phyloP scores from a whole-genome alignment of 1,284 basidiomycete species.

The Ganoderma boninense region DNA sequence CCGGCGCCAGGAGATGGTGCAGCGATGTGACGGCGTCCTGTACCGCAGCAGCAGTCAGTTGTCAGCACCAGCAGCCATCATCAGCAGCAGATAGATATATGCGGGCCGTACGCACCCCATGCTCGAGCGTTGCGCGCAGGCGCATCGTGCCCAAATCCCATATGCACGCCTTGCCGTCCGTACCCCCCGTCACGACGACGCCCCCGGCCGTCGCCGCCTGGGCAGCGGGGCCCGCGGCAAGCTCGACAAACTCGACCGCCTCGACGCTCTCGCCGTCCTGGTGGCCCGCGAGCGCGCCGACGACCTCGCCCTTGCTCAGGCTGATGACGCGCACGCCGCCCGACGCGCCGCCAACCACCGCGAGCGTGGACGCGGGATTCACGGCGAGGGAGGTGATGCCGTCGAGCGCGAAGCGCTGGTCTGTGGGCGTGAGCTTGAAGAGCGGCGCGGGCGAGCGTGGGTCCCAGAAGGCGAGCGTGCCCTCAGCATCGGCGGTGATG shows the following conservation, averaged over 20 bases:
- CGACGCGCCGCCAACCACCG: conserved; percentile 86
- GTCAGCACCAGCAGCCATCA: conserved; percentile 7
- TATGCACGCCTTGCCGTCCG: conserved; percentile 93
- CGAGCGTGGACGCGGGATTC: conserved; percentile 86
- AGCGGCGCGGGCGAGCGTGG: conserved; percentile 81
- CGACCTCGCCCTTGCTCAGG: conserved; percentile 86
- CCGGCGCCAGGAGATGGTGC: conserved; percentile 73
- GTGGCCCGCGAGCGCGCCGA: conserved; percentile 86
- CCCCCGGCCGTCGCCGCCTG: conserved; percentile 52
- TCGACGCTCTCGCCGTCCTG: conserved; percentile 92
- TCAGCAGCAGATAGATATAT: conserved; percentile 4
- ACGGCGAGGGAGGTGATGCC: conserved; percentile 90
- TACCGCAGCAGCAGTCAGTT: conserved; percentile 21
- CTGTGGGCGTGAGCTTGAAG: conserved; percentile 79
- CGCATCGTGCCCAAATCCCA: conserved; percentile 93
- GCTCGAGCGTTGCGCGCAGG: conserved; percentile 80
- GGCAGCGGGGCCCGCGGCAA: conserved; percentile 49
- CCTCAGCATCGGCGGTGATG: conserved; percentile 88
- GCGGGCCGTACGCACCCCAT: conserved; percentile 63
- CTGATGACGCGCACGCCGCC: conserved; percentile 89
- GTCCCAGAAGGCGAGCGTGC: conserved; percentile 92
- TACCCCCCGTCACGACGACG: conserved; percentile 88
- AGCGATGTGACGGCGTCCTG: conserved; percentile 91
- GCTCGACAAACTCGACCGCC: conserved; percentile 86
- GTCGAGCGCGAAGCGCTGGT: conserved; percentile 81